Evolutionary conservation across 441 rosid species (phyloP), one percentile per base, ranked within the genome.

Genomic region (Viola pubescens): DNA sequence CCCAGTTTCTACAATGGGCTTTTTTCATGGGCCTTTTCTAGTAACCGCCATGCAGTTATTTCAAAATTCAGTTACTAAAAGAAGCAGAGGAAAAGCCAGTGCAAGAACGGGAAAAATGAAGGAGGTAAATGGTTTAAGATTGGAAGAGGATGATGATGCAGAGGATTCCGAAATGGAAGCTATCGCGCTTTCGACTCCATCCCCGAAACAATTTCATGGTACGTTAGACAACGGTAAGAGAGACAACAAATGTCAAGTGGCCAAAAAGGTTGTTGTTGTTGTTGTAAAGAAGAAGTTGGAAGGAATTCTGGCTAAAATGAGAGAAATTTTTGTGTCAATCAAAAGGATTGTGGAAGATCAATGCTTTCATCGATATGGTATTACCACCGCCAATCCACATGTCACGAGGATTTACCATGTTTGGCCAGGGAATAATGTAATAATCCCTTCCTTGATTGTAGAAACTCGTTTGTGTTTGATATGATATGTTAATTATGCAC

Each of bases 401-500:
- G 38, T 37, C 44, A 69, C 68, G 19, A 61, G 70, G 65, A 55
- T 61, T 37, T 75, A 69, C 60, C 82, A 74, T 48, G 61, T 72
- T 54, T 74, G 82, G 81, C 73, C 70, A 4, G 81, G 79, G 40
- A 77, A 77, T 48, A 77, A 77, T 58, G 77, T 78, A 71, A 3
- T 8, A 54, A 37, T 47, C 52, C 46, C 46, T 43, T 43, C 8
- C 10, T 43, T 43, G 46, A 6, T 43, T 6, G 46, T 43, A 9
- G 1, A 43, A 6, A 6, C 46, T 6, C 4, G 10, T 43, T 9
- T 43, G 3, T 52, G 54, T 41, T 26, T 19, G 38, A 6, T 51
- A 16, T 14, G 11, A 26, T 26, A 8, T 14, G 14, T 4, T 26
- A 51, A 51, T 13, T 12, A 13, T 12, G 2, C 52, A 3, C 9